A percentile compares a stretch with the other conserved stretches of the same genome.
phyloP scores from a whole-genome alignment of 1,284 basidiomycete genomes.

The Cutaneotrichosporon sp. region DNA sequence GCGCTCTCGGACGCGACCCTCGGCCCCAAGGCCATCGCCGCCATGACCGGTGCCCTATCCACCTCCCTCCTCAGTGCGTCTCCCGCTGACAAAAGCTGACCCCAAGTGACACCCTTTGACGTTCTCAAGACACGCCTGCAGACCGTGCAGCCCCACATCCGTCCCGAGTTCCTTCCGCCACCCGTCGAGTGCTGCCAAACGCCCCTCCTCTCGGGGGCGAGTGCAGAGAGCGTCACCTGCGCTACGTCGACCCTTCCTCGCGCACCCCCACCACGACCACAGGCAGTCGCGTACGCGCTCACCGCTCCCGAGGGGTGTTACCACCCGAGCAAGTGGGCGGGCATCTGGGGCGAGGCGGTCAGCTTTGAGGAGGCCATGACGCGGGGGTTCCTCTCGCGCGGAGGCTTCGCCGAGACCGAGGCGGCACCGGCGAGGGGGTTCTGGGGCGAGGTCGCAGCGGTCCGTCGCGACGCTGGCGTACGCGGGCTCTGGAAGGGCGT shows the following conservation, averaged over 20 bases:
- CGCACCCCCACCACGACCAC: conserved; percentile 14
- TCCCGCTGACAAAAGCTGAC: conserved; percentile 6
- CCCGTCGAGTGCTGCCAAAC: conserved; percentile 46
- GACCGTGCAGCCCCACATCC: conserved; percentile 45
- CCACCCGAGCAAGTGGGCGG: conserved; percentile 53
- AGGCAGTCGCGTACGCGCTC: conserved; percentile 5
- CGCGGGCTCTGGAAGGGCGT: conserved; percentile 86
- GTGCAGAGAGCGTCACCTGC: conserved; percentile 22
- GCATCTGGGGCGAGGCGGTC: conserved; percentile 53
- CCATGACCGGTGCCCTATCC: conserved; percentile 53
- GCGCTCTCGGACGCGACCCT: conserved; percentile 30
- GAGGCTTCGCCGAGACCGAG: conserved; percentile 21
- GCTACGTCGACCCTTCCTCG: conserved; percentile 20
- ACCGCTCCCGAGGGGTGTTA: conserved; percentile 48
- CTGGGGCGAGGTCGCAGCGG: conserved; percentile 74
- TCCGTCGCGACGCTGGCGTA: conserved; percentile 73
- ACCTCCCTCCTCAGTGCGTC: conserved; percentile 53
- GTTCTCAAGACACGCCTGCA: conserved; percentile 55
- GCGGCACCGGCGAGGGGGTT: conserved; percentile 59
- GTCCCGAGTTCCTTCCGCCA: conserved; percentile 19
- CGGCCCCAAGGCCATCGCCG: conserved; percentile 51
- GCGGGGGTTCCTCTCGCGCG: conserved; percentile 22
- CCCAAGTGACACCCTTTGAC: conserved; percentile 55
- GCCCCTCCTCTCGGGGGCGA: conserved; percentile 23
- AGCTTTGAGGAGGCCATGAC: conserved; percentile 40